Percentiles rank a stretch among this genome's conserved stretches.
phyloP scores from a whole-genome alignment of 75 land plant species.

The Sequoia sempervirens region DNA sequence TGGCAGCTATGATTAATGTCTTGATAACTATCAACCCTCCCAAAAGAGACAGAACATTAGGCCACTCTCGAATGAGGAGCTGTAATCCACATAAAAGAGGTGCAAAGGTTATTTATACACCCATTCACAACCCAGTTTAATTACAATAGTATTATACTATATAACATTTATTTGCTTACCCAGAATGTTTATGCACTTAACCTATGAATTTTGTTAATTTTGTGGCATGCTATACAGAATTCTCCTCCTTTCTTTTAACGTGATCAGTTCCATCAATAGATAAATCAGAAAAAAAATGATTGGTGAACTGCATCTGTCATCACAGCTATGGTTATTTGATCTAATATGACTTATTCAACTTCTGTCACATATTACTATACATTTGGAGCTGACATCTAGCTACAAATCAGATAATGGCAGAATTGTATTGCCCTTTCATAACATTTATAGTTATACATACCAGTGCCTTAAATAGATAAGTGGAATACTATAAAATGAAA shows the following conservation, averaged over 20 bases:
- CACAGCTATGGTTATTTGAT: background rate
- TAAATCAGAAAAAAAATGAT: background rate
- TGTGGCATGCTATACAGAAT: background rate
- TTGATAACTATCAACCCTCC: slow-evolving; percentile 85
- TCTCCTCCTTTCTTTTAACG: background rate
- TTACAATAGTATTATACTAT: background rate
- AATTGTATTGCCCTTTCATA: background rate
- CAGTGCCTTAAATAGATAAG: background rate
- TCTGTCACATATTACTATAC: background rate
- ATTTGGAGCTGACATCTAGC: background rate
- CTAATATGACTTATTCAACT: background rate
- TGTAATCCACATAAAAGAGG: slow-evolving; percentile 28
- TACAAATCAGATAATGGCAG: background rate
- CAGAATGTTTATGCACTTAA: background rate
- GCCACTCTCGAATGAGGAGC: slow-evolving; percentile 95
- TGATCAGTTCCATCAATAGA: background rate
- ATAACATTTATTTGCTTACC: background rate
- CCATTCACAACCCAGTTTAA: background rate
- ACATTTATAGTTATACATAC: background rate
- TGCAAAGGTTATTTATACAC: background rate
- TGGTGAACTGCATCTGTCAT: background rate
- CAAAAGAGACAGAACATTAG: slow-evolving; percentile 91
- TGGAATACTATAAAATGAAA: background rate
- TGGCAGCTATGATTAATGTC: slow-evolving; percentile 90
- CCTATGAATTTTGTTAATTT: background rate